Percentiles rank a stretch among this genome's conserved stretches.
Conservation (phyloP, 768 basidiomycete species). For the Amanita rubescens region DNA sequence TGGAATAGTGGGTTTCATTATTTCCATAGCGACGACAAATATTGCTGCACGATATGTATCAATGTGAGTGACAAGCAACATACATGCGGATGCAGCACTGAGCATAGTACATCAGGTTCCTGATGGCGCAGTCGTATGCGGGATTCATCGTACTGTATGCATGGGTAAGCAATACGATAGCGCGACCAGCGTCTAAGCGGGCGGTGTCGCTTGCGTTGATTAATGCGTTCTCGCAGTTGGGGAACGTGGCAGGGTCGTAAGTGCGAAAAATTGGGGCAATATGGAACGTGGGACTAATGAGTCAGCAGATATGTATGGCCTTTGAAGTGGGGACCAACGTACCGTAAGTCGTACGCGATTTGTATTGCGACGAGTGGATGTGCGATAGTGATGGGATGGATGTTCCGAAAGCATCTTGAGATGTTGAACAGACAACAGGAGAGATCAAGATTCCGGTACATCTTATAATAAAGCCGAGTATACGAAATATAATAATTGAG, state of each 20-base stretch:
- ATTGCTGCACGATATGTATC: slow-evolving; percentile 63
- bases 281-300: slow-evolving; percentile 7
- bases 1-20: slow-evolving; percentile 67
- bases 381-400: slow-evolving; percentile 45
- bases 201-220: slow-evolving; percentile 76
- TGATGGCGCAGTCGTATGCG: slow-evolving; percentile 73
- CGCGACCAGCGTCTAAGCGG: slow-evolving; percentile 73
- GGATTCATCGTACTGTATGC: slow-evolving; percentile 57
- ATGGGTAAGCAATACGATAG: slow-evolving; percentile 48
- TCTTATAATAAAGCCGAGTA: slow-evolving; percentile 27
- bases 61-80: slow-evolving; percentile 22
- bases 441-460: slow-evolving; percentile 43
- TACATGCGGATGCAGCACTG: too few relatives aligned
- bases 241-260: slow-evolving; percentile 78
- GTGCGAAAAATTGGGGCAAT: slow-evolving; percentile 21
- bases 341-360: slow-evolving; percentile 62
- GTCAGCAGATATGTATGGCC: slow-evolving; percentile 57
- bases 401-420: slow-evolving; percentile 37
- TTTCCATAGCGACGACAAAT: slow-evolving; percentile 67
- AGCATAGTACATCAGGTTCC: slow-evolving; percentile 26
- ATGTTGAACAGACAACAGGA: slow-evolving; percentile 29
- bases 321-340: slow-evolving; percentile 57
- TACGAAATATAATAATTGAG: too few relatives aligned
- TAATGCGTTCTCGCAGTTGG: slow-evolving; percentile 76
- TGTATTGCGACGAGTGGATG: slow-evolving; percentile 54